A percentile compares a stretch with the other conserved stretches of the same genome.
phyloP scores from a whole-genome alignment of 2,329 filamentous ascomycete genomes.

The Tolypocladium amazonense region DNA sequence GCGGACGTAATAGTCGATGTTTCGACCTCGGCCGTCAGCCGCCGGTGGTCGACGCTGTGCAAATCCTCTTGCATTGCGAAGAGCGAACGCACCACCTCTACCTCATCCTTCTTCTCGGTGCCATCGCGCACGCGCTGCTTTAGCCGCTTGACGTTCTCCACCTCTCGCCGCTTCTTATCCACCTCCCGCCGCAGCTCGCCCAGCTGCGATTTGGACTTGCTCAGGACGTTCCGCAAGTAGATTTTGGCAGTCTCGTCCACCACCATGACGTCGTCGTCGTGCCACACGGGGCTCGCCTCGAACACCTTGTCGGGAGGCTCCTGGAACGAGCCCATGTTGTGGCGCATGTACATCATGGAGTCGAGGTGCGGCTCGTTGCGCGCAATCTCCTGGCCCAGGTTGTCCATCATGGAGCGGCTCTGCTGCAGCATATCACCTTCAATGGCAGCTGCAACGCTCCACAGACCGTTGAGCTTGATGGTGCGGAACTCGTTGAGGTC shows the following conservation, averaged over 20 bases:
- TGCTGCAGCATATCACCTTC: constrained; percentile 70
- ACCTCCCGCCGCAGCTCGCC: constrained; percentile 72
- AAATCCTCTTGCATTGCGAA: constrained; percentile 77
- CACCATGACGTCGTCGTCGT: constrained; percentile 81
- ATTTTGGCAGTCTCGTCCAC: constrained; percentile 80
- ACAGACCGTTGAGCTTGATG: constrained; percentile 71
- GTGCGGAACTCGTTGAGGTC: constrained; percentile 87
- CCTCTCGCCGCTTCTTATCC: constrained; percentile 76
- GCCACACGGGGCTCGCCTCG: constrained; percentile 93
- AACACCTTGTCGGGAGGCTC: constrained; percentile 80
- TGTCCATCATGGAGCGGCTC: constrained; percentile 61
- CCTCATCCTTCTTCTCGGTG: constrained; percentile 80
- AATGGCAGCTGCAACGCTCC: constrained; percentile 69
- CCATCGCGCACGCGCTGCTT: constrained; percentile 73
- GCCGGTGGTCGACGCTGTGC: constrained; percentile 73
- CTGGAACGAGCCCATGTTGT: constrained; percentile 75
- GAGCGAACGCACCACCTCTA: constrained; percentile 71
- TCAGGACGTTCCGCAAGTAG: constrained; percentile 82
- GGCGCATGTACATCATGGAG: constrained; percentile 94
- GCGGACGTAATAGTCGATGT: constrained; percentile 83
- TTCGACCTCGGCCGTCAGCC: constrained; percentile 84
- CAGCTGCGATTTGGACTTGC: constrained; percentile 79
- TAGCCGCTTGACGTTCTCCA: constrained; percentile 63
- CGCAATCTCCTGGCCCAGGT: constrained; percentile 69
- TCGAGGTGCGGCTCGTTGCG: constrained; percentile 84